phyloP scores from a whole-genome alignment of 441 rosid genomes.

The Croton setiger region DNA sequence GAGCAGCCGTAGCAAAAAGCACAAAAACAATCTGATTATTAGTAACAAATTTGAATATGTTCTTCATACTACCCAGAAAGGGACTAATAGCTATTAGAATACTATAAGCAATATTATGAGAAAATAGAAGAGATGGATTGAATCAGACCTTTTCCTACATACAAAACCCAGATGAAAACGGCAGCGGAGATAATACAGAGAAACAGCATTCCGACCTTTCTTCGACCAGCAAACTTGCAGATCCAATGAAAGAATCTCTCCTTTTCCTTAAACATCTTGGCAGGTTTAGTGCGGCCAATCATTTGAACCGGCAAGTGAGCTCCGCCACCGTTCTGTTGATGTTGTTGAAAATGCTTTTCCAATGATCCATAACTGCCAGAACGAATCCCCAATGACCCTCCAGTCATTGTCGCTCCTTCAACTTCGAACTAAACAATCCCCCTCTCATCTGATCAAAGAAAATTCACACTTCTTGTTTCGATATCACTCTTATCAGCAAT shows the following conservation, averaged over 20 bases:
- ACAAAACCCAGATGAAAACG: slow-evolving; percentile 77
- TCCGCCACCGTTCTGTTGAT: slow-evolving; percentile 45
- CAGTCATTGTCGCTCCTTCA: slow-evolving; percentile 56
- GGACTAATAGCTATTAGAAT: background rate
- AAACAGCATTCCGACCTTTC: slow-evolving; percentile 88
- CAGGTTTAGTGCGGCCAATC: slow-evolving; percentile 54
- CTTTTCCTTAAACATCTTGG: slow-evolving; percentile 82
- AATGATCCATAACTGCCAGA: slow-evolving; percentile 91
- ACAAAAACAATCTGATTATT: background rate
- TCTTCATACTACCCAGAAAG: background rate
- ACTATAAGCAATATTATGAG: background rate
- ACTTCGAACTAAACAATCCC: slow-evolving; percentile 27
- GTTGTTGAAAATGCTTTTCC: slow-evolving; percentile 51
- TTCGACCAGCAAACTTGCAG: slow-evolving; percentile 86
- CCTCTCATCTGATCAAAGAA: slow-evolving; percentile 44
- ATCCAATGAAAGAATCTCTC: slow-evolving; percentile 75
- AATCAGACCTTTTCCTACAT: slow-evolving; percentile 73
- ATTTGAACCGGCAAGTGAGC: slow-evolving; percentile 46
- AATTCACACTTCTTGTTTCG: slow-evolving; percentile 5
- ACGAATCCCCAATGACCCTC: slow-evolving; percentile 82
- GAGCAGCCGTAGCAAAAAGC: background rate
- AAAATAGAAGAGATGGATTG: background rate
- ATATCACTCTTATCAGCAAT: background rate
- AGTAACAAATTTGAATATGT: background rate
- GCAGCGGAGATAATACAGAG: slow-evolving; percentile 77